Evolutionary conservation across 202 grass and related monocot species (phyloP), one percentile per base, ranked within the genome.

Genomic region (Brachypodium distachyon): DNA sequence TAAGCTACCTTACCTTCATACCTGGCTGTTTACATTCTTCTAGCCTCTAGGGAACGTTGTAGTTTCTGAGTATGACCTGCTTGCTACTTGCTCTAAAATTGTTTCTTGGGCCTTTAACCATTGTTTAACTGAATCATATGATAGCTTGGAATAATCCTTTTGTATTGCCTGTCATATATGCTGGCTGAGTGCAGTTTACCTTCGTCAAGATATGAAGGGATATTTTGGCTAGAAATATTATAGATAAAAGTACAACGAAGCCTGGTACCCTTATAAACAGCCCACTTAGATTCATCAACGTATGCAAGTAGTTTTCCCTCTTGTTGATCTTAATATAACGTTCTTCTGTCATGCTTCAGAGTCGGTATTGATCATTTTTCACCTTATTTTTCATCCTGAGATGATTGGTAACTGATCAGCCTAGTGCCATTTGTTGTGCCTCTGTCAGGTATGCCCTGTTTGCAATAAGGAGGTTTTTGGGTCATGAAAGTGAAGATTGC

Each of bases 401-500:
- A 70, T 62, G 19, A 3, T 0, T 64, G n/a, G 1, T 28, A 9
- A 55, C 40, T 67, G 40, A 82, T 74, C 40, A 79, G 43, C 59
- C 10, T 53, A 39, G 25, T 50, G 36, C 14, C 25, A 68, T 84
- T 41, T 44, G 18, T 83, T 68, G 10, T 14, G 13, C 38, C 69
- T 49, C 29, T 67, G 48, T 39, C 19, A 97, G 93, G 89, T 80
- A 74, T 97, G 93, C 69, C 93, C 93, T 43, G 81, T 97, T 44
- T 97, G 93, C 83, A 67, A 65, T n/a, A 81, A 85, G 80, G 90
- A 93, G 83, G 90, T 97, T 73, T 87, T 85, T 72, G 71, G 83
- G 31, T 93, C 83, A 3, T 73, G 80, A 79, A 26, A 42, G 46
- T 60, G 32, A 69, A 44, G 71, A 70, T 40, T 26, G 31, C 57